Evolutionary conservation across 768 basidiomycete species (phyloP), one percentile per base, ranked within the genome.

Genomic region (Cyclocybe cylindracea): DNA sequence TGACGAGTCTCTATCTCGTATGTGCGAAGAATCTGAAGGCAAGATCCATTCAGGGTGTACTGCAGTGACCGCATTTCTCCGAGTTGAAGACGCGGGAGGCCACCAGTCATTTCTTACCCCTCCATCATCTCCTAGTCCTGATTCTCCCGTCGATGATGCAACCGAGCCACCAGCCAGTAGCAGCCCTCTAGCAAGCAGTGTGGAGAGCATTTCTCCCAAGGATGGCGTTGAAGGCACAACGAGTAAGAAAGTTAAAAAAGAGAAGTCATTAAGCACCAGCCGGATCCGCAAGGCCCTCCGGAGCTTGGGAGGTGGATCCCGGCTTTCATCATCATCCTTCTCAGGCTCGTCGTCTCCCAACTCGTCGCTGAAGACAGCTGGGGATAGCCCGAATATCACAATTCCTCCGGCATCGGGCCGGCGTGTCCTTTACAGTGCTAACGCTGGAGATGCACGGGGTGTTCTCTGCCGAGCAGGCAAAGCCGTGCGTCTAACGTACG

Each of bases 41-140:
- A 94, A 91, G 68, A 94, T 96, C 44, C 93, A 96, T 62, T 94
- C 92, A 6, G 97, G 97, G 1, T 98, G 96, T 65, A 99, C 97
- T 4, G 97, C 92, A 4, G 97, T 97, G 34, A 94, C 91, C 24
- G 94, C 94, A 2, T 96, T 98, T 70, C 79, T 99, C 46, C 89
- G 97, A 10, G 71, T 98, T 52, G 97, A 99, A 70, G 93, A 94
- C 59, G 75, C 73, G 2, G 74, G 86, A 11, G 91, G 91, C 33
- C 73, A 74, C 29, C 91, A 94, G 64, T 73, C 86, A 7, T 93
- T 91, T 65, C 61, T 86, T 42, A 63, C 66, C 5, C 60, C 74
- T 11, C 63, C 65, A 10, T 58, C 65, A 13, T 70, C 63, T 31
- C 73, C 62, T 14, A 50, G 56, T n/a, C 44, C 63, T 16, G 71